These are phyloP conservation scores for Eucalyptus marginata DNA, from an alignment of 345 rosid species.

Conservation along the genomic window DNA sequence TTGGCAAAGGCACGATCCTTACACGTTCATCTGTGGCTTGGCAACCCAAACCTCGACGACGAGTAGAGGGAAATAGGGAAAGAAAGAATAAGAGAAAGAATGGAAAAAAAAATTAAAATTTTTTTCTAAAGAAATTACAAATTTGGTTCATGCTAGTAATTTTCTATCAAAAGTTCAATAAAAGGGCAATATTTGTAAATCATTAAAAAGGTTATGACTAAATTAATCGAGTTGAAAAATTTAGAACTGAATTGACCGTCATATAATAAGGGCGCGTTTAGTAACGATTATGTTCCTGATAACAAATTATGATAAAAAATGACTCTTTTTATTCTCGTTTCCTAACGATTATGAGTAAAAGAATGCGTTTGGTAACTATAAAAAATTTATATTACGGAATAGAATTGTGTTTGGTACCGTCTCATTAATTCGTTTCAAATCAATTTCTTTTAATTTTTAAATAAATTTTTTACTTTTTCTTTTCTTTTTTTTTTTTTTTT, in stretches of 20 bases:
- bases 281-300: fast-evolving
- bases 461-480: no score
- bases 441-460: no score
- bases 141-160: fast-evolving
- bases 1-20: no score
- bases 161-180: not conserved
- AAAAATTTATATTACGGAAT: no score
- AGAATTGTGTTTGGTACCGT: no score
- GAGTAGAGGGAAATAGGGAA: not conserved
- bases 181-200: not conserved
- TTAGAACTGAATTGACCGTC: not conserved
- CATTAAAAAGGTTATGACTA: fast-evolving
- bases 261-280: not conserved
- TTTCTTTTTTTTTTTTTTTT: no score
- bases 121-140: not conserved
- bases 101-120: not conserved
- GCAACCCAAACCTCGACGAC: fast-evolving
- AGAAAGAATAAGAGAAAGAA: not conserved
- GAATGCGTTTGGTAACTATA: no score
- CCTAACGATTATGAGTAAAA: no score
- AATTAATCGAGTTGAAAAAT: not conserved
- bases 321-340: no score
- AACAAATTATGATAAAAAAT: no score
- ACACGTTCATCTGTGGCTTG: no score
- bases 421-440: no score